Evolutionary conservation across 352 stramenopile genomes (phyloP).

Genomic region (Phytophthora kernoviae): DNA sequence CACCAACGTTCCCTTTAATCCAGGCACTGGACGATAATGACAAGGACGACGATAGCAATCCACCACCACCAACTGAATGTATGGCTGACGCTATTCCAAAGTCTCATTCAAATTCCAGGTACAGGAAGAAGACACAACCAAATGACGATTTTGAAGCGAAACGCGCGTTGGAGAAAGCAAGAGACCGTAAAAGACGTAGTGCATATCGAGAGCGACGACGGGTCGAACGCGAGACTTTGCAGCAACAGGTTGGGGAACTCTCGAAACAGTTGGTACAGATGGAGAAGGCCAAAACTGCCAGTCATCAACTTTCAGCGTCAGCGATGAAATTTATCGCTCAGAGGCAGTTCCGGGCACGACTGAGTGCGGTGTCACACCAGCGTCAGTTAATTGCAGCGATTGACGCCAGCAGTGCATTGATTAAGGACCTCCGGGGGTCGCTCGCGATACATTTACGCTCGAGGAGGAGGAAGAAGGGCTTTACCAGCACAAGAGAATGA

Average conservation of each 20-base stretch:
- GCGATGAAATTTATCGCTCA: too few species aligned
- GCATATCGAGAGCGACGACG: constrained; percentile 24
- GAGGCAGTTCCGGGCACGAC: too few species aligned
- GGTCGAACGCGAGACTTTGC: constrained; percentile 17
- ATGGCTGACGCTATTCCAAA: background rate
- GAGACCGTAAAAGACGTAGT: constrained; percentile 2
- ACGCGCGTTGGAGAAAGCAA: background rate
- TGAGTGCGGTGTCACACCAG: too few species aligned
- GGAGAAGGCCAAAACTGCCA: background rate
- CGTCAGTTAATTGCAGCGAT: too few species aligned
- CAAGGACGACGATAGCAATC: background rate
- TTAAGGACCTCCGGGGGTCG: too few species aligned
- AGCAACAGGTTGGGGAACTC: constrained; percentile 6
- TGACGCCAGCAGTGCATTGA: too few species aligned
- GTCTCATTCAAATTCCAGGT: background rate
- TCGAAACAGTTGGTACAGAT: constrained; percentile 1
- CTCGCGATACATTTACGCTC: too few species aligned
- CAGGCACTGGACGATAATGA: background rate
- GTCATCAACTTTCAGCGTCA: too few species aligned
- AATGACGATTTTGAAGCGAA: background rate
- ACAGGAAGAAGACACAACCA: background rate
- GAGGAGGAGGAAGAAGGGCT: too few species aligned
- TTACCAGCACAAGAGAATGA: too few species aligned
- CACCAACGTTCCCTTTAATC: background rate
- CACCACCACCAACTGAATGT: background rate